Percentiles rank a stretch among this genome's conserved stretches.
phyloP scores from a whole-genome alignment of 495 filamentous ascomycete species.

The Polyplosphaeria fusca region DNA sequence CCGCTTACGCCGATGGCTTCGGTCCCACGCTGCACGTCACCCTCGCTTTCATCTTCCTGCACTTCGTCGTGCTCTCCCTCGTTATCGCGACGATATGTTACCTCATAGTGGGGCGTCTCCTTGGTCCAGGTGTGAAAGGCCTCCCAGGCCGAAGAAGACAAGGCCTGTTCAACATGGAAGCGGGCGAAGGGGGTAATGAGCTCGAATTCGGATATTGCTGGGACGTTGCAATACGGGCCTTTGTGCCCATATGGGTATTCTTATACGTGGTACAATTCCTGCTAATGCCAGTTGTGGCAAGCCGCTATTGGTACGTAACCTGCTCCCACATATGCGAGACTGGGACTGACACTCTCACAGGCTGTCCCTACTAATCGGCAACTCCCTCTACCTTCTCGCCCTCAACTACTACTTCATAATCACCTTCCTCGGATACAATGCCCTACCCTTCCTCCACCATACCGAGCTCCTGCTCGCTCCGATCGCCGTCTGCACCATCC shows the following conservation, averaged over 20 bases:
- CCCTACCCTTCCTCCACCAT: constrained; percentile 69
- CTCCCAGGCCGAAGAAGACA: constrained; percentile 49
- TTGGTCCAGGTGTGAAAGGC: constrained; percentile 55
- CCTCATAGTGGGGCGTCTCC: constrained; percentile 61
- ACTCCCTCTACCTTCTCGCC: constrained; percentile 69
- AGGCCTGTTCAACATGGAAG: constrained; percentile 55
- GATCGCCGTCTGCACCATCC: constrained; percentile 55
- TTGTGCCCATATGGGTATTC: constrained; percentile 71
- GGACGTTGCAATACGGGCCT: constrained; percentile 70
- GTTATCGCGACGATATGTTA: constrained; percentile 60
- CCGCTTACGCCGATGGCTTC: constrained; percentile 62
- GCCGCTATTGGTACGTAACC: constrained; percentile 48
- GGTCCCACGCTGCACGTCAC: constrained; percentile 57
- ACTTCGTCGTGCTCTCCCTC: constrained; percentile 63
- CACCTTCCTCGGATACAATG: constrained; percentile 73
- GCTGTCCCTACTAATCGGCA: constrained; percentile 66
- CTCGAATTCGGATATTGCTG: constrained; percentile 79
- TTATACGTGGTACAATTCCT: constrained; percentile 72
- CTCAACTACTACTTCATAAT: constrained; percentile 68
- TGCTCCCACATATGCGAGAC: not conserved
- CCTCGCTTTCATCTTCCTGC: constrained; percentile 63
- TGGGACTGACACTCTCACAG: constrained; percentile 23
- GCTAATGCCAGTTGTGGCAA: constrained; percentile 59
- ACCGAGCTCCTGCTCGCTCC: constrained; percentile 68
- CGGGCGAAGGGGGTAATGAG: constrained; percentile 51